Evolutionary conservation across 2,329 filamentous ascomycete species (phyloP).

Genomic region (Delphinella strobiligena): DNA sequence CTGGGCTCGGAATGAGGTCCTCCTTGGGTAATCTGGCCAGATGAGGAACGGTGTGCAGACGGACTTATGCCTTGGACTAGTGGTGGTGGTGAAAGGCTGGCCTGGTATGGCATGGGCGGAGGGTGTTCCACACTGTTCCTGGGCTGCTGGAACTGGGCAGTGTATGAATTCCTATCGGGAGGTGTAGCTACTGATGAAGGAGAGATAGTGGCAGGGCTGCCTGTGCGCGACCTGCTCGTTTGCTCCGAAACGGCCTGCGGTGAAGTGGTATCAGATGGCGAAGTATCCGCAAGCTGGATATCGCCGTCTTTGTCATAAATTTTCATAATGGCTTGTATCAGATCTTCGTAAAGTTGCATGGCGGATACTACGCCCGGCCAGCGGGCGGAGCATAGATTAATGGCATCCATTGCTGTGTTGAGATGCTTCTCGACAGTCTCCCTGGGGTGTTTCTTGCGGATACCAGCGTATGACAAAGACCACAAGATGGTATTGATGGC

Average conservation of each 20-base stretch:
- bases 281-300: constrained; percentile 34
- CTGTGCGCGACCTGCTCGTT: constrained; percentile 30
- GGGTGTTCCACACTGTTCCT: constrained; percentile 18
- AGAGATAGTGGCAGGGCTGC: constrained; percentile 29
- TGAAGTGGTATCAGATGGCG: constrained; percentile 32
- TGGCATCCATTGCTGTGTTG: constrained; percentile 61
- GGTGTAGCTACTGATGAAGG: constrained; percentile 22
- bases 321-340: constrained; percentile 75
- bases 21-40: too few species aligned
- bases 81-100: neutral
- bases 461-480: constrained; percentile 76
- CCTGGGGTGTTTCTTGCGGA: constrained; percentile 59
- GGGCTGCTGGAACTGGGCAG: constrained; percentile 17
- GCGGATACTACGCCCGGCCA: constrained; percentile 88
- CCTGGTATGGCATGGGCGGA: constrained; percentile 18
- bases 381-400: constrained; percentile 67
- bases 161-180: constrained; percentile 17
- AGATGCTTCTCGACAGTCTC: constrained; percentile 69
- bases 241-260: constrained; percentile 29
- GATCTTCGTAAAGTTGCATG: constrained; percentile 72
- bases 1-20: neutral
- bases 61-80: neutral
- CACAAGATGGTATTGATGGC: constrained; percentile 84
- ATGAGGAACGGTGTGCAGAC: neutral
- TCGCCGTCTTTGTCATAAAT: constrained; percentile 60